Base-by-base conservation (phyloP, 176 grass and related monocot species). In the Metroxylon sagu region DNA sequence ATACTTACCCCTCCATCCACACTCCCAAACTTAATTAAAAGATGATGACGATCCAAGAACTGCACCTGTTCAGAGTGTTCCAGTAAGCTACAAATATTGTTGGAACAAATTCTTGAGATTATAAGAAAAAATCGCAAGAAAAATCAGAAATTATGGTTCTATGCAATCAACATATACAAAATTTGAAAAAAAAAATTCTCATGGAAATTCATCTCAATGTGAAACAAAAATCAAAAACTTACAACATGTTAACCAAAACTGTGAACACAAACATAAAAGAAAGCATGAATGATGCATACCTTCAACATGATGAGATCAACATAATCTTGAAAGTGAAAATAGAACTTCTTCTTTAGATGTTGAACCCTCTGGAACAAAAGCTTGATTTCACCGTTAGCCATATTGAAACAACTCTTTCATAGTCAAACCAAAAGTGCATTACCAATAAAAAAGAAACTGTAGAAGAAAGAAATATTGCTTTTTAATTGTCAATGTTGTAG, bases 251-350 rank as follows among this genome's bases (percentile, higher is more conserved):
- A 43, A 35, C 8, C 10, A 43, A 43, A 43, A 43, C 35, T 43
- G 8, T 43, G 35, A 43, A 25, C 21, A 54, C n/a, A 60, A 53
- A 12, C 48, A 16, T 10, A 60, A 74, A 74, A 50, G 7, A 74
- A 26, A 52, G 61, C 27, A 62, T 43, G 35, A 12, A 18, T 18
- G 21, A 6, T 67, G 39, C 61, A n/a, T 85, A 97, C 92, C 88
- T 97, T 97, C 84, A 72, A 88, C 74, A 97, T 85, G 70, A 88
- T 85, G 83, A 97, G 84, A 71, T 97, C 92, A 64, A 88, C 78
- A 66, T 90, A 97, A 58, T 91, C 92, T 88, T 91, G 87, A 81
- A 91, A 97, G 59, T 88, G 84, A 82, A 88, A 97, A 88, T 97
- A 97, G 48, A 91, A 97, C 67, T 85, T 91, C 72, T 90, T 96